Evolutionary conservation across 2,329 filamentous ascomycete genomes (phyloP).

Genomic region (Ceratocystis alfenasii): DNA sequence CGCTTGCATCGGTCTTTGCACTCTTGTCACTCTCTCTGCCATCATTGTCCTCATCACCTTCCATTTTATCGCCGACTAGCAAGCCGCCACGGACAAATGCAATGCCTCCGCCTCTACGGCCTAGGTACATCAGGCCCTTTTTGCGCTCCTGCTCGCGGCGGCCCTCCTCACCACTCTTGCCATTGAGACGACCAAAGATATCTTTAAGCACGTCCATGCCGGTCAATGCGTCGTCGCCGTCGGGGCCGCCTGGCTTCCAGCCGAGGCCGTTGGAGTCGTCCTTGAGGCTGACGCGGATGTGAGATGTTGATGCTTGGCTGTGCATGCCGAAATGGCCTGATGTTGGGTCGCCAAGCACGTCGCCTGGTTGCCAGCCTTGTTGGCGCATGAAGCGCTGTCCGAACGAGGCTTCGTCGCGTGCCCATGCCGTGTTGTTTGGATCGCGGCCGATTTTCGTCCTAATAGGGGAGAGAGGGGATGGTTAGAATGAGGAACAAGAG

Average conservation of each 20-base stretch:
- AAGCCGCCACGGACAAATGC: constrained; percentile 81
- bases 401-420: constrained; percentile 66
- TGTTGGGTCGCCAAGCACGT: constrained; percentile 66
- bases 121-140: constrained; percentile 61
- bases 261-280: constrained; percentile 87
- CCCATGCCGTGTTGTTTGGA: constrained; percentile 94
- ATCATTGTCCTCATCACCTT: constrained; percentile 15
- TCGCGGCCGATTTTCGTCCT: constrained; percentile 67
- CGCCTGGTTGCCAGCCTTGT: constrained; percentile 83
- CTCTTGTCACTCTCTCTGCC: not conserved
- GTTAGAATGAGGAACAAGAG: too few species aligned
- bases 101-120: constrained; percentile 58
- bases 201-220: constrained; percentile 80
- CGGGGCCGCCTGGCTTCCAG: constrained; percentile 47
- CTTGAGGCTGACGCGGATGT: constrained; percentile 75
- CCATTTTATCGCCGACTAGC: constrained; percentile 29
- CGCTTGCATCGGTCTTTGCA: not conserved
- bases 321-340: constrained; percentile 64
- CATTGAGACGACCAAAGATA: constrained; percentile 77
- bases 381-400: constrained; percentile 79
- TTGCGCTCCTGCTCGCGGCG: constrained; percentile 46
- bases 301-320: constrained; percentile 68
- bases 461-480: not conserved
- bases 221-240: constrained; percentile 64
- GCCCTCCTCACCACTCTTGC: constrained; percentile 62